phyloP scores from a whole-genome alignment of 108 stramenopile genomes.

The Tribonema minus region DNA sequence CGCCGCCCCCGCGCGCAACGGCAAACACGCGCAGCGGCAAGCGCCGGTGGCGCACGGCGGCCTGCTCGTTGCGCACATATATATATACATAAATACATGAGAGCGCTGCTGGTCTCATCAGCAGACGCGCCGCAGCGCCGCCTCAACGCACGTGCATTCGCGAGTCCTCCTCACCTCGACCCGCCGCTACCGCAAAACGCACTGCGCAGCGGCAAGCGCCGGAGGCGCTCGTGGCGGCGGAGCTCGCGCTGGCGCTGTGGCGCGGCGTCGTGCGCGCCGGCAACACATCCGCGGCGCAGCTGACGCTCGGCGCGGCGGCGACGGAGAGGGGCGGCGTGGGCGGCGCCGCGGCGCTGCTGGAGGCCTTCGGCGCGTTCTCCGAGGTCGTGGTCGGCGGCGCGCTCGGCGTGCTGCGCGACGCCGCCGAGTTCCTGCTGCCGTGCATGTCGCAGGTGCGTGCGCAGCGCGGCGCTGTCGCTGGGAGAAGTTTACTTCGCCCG shows the following conservation, averaged over 20 bases:
- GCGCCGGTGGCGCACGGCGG: no score
- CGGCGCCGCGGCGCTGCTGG: neutral
- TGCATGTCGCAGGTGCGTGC: slow-evolving; percentile 14
- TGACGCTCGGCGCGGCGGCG: neutral
- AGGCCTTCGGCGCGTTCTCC: neutral
- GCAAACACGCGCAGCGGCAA: no score
- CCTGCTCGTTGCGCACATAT: no score
- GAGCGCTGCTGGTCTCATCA: no score
- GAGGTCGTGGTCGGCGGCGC: neutral
- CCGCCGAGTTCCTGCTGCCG: slow-evolving; percentile 14
- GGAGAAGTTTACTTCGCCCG: no score
- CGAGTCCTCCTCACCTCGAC: no score
- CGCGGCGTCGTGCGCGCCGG: neutral
- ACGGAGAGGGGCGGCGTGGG: neutral
- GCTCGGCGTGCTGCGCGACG: neutral
- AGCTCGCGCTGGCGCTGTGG: neutral
- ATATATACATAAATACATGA: no score
- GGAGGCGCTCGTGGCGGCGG: neutral
- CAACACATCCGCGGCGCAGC: neutral
- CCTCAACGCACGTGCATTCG: no score
- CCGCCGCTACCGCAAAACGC: no score
- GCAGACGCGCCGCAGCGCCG: no score
- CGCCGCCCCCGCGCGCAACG: no score
- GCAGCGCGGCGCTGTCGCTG: neutral
- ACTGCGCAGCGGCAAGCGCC: no score